Percentiles rank a stretch among this genome's conserved stretches.
Conservation (phyloP, 2,329 filamentous ascomycete genomes). For the Fusarium papillatum region DNA sequence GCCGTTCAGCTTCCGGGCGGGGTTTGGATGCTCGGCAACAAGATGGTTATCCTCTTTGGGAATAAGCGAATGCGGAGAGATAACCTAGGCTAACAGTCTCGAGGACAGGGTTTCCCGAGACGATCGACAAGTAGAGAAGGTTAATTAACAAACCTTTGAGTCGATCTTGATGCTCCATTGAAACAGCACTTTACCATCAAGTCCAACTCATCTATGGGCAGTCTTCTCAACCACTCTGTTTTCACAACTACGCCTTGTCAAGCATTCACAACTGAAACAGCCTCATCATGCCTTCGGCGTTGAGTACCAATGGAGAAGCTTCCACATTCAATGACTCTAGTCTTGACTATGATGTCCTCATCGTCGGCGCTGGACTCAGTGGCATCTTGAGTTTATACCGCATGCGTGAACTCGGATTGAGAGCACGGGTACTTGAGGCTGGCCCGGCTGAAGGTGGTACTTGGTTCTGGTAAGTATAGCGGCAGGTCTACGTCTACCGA, state of each 20-base stretch:
- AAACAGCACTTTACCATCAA: background rate
- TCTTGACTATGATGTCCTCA: slow-evolving; percentile 39
- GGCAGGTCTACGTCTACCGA: background rate
- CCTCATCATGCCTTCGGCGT: slow-evolving; percentile 27
- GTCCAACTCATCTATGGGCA: background rate
- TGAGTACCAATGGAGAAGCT: slow-evolving; percentile 13
- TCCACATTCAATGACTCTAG: background rate
- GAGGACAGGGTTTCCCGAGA: background rate
- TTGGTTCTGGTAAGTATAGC: slow-evolving; percentile 54
- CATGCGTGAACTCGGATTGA: slow-evolving; percentile 53
- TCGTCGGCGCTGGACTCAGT: slow-evolving; percentile 46
- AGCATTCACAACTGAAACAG: background rate
- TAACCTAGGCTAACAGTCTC: background rate
- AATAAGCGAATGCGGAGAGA: slow-evolving; percentile 5
- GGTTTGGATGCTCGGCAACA: background rate
- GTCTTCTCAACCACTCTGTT: background rate
- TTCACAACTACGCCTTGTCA: background rate
- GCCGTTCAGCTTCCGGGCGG: background rate
- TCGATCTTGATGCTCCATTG: background rate
- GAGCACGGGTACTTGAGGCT: slow-evolving; percentile 55
- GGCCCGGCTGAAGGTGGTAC: slow-evolving; percentile 58
- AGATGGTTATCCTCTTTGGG: slow-evolving; percentile 23
- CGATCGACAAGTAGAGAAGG: background rate
- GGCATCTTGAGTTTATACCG: slow-evolving; percentile 57
- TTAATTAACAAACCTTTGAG: background rate